Conservation (phyloP, 2,329 filamentous ascomycete genomes). For the Curvularia verruculosa region DNA sequence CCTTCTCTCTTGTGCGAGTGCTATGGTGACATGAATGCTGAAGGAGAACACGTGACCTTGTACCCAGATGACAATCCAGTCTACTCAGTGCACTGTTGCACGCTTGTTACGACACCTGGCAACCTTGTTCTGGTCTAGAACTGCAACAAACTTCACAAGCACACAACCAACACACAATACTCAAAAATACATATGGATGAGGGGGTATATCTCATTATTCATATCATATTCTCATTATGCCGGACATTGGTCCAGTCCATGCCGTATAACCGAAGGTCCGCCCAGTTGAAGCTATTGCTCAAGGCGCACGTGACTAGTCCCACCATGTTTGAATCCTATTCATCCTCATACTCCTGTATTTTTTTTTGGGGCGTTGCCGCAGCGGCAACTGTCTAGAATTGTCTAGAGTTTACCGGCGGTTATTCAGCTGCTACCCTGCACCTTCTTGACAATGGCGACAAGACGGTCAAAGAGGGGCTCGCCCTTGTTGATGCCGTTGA, state of each 20-base stretch:
- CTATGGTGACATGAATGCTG: too few species aligned
- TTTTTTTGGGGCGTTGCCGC: neutral
- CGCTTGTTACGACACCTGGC: neutral
- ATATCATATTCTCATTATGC: constrained; percentile 25
- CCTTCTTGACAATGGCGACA: constrained; percentile 78
- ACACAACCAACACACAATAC: neutral
- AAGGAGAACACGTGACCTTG: too few species aligned
- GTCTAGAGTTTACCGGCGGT: constrained; percentile 22
- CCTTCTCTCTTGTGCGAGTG: too few species aligned
- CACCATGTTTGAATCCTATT: constrained; percentile 7
- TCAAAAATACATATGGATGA: too few species aligned
- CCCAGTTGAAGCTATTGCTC: constrained; percentile 11
- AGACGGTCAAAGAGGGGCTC: constrained; percentile 82
- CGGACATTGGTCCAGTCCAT: constrained; percentile 18
- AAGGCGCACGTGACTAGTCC: constrained; percentile 16
- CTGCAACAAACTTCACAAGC: neutral
- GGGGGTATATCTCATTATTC: constrained; percentile 24
- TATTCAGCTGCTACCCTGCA: constrained; percentile 61
- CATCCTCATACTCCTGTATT: constrained; percentile 7
- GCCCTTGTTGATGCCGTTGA: constrained; percentile 77
- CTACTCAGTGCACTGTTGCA: neutral
- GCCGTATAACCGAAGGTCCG: constrained; percentile 7
- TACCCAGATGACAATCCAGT: too few species aligned
- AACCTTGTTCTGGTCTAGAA: neutral
- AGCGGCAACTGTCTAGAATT: constrained; percentile 10